Evolutionary conservation across 495 filamentous ascomycete species (phyloP).

Genomic region (Neurospora sp.): DNA sequence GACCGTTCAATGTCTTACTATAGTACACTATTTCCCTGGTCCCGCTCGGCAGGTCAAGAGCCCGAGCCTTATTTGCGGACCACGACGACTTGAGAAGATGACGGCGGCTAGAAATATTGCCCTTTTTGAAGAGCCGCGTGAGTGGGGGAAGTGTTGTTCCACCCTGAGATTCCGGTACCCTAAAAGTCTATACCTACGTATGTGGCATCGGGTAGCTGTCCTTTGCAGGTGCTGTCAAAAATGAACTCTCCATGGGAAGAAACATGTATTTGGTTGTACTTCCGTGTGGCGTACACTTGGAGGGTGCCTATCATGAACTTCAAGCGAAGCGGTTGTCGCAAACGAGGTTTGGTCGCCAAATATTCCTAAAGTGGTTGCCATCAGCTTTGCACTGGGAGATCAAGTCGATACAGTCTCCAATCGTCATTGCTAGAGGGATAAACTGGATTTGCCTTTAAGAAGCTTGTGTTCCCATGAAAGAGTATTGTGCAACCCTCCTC

Average conservation of each 20-base stretch:
- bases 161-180: not conserved
- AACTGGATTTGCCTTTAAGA: not conserved
- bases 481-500: not conserved
- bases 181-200: not conserved
- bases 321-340: not conserved
- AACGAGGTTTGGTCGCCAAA: not conserved
- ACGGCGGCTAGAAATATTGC: not conserved
- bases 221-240: not conserved
- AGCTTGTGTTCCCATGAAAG: not conserved
- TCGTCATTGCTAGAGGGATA: not conserved
- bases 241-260: not conserved
- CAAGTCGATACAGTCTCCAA: not conserved
- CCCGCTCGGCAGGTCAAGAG: not conserved
- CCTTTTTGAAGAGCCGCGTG: not conserved
- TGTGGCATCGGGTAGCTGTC: not conserved
- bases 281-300: not conserved
- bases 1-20: not conserved
- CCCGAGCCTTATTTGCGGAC: not conserved
- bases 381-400: not conserved
- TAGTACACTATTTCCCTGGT: not conserved
- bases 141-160: not conserved
- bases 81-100: not conserved
- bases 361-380: not conserved
- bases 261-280: not conserved
- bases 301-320: not conserved